Evolutionary conservation across 78 protist species (phyloP).

Genomic region (Planoprotostelium fungivorum): DNA sequence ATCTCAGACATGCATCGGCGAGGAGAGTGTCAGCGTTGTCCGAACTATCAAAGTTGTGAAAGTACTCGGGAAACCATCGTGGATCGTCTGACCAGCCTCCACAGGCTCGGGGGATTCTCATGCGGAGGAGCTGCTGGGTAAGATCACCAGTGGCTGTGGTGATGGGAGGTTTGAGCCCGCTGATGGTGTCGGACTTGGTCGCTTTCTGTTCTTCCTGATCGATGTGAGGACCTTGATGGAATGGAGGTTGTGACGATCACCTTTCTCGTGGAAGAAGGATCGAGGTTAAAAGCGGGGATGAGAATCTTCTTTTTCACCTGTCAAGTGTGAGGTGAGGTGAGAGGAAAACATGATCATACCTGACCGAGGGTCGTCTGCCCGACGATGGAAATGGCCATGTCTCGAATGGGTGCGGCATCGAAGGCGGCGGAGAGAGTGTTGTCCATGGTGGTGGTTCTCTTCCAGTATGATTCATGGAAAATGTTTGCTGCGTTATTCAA

Average conservation of each 20-base stretch:
- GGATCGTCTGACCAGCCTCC: too few species aligned
- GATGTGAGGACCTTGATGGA: background rate
- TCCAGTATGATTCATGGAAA: background rate
- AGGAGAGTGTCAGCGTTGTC: slow-evolving; percentile 14
- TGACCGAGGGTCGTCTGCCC: background rate
- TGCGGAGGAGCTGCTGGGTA: too few species aligned
- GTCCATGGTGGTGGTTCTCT: background rate
- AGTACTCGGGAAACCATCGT: slow-evolving; percentile 58
- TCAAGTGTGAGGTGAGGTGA: background rate
- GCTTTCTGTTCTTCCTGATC: too few species aligned
- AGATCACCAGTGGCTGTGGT: too few species aligned
- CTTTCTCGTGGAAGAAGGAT: slow-evolving; percentile 9
- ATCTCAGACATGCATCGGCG: slow-evolving; percentile 32
- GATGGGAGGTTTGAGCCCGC: too few species aligned
- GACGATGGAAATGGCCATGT: background rate
- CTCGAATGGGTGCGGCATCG: background rate
- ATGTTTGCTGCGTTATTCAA: background rate
- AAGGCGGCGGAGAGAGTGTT: background rate
- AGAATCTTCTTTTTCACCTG: slow-evolving; percentile 39
- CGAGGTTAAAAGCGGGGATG: slow-evolving; percentile 50
- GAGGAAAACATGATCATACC: background rate
- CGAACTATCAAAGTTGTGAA: slow-evolving; percentile 31
- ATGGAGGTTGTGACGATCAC: background rate
- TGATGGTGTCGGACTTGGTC: too few species aligned
- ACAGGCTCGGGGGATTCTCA: too few species aligned